Percentiles rank a stretch among this genome's conserved stretches.
These are phyloP conservation scores for Talaromyces sp. DNA, from an alignment of 2,329 filamentous ascomycete genomes.

Conservation along the genomic window DNA sequence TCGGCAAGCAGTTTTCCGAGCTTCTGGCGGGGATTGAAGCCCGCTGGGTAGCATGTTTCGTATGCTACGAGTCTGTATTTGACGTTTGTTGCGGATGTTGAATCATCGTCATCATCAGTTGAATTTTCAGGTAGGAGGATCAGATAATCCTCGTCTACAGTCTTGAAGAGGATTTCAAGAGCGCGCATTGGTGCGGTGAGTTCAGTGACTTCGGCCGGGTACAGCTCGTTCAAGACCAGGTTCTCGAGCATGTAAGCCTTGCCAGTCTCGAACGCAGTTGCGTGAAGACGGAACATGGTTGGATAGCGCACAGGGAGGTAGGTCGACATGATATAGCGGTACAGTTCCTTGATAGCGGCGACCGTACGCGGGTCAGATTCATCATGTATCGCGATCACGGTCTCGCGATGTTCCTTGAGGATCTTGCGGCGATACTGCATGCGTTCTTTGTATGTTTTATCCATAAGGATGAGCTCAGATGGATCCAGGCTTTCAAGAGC, in stretches of 20 bases:
- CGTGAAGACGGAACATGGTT: conserved; percentile 44
- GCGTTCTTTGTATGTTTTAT: conserved; percentile 54
- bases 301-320: conserved; percentile 57
- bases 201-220: conserved; percentile 34
- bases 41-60: conserved; percentile 52
- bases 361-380: conserved; percentile 36
- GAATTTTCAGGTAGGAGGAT: conserved; percentile 47
- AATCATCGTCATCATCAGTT: conserved; percentile 13
- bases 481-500: conserved; percentile 50
- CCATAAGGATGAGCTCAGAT: conserved; percentile 54
- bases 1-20: conserved; percentile 48
- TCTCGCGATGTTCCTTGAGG: conserved; percentile 41
- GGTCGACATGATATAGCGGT: conserved; percentile 48
- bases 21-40: conserved; percentile 55
- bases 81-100: background rate
- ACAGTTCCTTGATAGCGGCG: conserved; percentile 52
- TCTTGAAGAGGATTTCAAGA: conserved; percentile 46
- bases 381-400: conserved; percentile 36
- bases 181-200: conserved; percentile 34
- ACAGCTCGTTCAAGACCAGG: conserved; percentile 39
- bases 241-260: conserved; percentile 39
- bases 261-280: conserved; percentile 23
- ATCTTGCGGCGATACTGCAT: conserved; percentile 47
- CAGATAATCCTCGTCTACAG: conserved; percentile 58
- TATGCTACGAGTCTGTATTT: conserved; percentile 55